These are phyloP conservation scores for Ormosia emarginata DNA, from an alignment of 306 rosid genomes.

Conservation along the genomic window DNA sequence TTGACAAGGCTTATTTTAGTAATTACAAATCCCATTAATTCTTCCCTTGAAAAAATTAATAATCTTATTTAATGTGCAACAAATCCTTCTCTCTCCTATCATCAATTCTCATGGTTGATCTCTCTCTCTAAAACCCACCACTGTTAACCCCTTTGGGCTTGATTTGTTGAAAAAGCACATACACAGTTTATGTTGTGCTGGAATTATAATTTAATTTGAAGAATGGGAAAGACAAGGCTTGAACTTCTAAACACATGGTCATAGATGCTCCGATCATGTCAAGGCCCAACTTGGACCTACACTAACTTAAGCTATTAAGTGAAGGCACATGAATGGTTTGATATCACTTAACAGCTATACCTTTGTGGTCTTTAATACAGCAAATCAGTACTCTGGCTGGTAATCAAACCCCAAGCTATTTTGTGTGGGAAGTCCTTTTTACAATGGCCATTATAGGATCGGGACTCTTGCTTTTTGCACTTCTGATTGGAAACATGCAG, in stretches of 20 bases:
- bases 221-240: not conserved
- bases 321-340: not conserved
- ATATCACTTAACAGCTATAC: not conserved
- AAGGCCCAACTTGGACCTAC: not conserved
- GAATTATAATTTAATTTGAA: not conserved
- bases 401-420: conserved; percentile 64
- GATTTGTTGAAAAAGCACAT: not conserved
- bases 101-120: not conserved
- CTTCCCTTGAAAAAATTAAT: too few species aligned
- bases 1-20: not conserved
- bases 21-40: not conserved
- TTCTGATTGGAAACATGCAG: conserved; percentile 85
- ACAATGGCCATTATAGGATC: conserved; percentile 73
- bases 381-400: conserved; percentile 91
- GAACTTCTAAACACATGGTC: not conserved
- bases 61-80: not conserved
- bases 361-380: conserved; percentile 40
- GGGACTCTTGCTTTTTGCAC: conserved; percentile 85
- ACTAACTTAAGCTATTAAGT: not conserved
- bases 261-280: not conserved
- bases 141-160: not conserved
- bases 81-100: not conserved
- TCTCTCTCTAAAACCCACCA: not conserved
- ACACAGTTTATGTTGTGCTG: not conserved
- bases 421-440: conserved; percentile 70